Conservation (phyloP, 2,329 filamentous ascomycete species). For the Parasarocladium wereldwijsianum region DNA sequence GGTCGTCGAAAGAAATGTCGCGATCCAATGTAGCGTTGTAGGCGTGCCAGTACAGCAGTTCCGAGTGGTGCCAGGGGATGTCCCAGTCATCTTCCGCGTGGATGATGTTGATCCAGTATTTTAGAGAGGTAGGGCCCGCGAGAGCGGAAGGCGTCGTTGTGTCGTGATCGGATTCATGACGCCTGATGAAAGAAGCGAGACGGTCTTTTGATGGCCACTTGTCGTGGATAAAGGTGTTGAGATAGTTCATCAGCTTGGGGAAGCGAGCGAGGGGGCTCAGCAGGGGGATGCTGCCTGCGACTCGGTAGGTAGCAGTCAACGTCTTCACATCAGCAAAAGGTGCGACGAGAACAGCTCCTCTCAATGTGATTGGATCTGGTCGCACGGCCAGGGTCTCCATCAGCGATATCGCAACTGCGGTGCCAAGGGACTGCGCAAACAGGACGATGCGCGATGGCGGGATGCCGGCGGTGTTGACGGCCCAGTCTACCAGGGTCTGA, state of each 20-base stretch:
- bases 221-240: conserved; percentile 30
- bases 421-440: conserved; percentile 45
- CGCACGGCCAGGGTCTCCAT: conserved; percentile 14
- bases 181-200: conserved; percentile 27
- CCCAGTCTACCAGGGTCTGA: conserved; percentile 36
- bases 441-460: conserved; percentile 40
- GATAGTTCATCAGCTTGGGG: conserved; percentile 26
- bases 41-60: conserved; percentile 37
- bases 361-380: conserved; percentile 27
- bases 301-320: conserved; percentile 39
- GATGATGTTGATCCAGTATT: conserved; percentile 33
- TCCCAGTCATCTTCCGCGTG: conserved; percentile 37
- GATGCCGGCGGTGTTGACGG: conserved; percentile 32
- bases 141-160: no score
- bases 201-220: conserved; percentile 37
- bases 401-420: conserved; percentile 23
- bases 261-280: conserved; percentile 34
- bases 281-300: conserved; percentile 39
- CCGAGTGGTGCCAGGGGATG: conserved; percentile 33
- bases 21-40: conserved; percentile 28
- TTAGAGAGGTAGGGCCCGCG: no score
- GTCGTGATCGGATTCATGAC: conserved; percentile 13
- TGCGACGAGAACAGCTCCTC: conserved; percentile 39
- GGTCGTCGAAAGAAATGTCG: conserved; percentile 25
- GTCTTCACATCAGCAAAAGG: conserved; percentile 39